These are phyloP conservation scores for Luffa aegyptiaca DNA, from an alignment of 306 rosid species.

Conservation along the genomic window DNA sequence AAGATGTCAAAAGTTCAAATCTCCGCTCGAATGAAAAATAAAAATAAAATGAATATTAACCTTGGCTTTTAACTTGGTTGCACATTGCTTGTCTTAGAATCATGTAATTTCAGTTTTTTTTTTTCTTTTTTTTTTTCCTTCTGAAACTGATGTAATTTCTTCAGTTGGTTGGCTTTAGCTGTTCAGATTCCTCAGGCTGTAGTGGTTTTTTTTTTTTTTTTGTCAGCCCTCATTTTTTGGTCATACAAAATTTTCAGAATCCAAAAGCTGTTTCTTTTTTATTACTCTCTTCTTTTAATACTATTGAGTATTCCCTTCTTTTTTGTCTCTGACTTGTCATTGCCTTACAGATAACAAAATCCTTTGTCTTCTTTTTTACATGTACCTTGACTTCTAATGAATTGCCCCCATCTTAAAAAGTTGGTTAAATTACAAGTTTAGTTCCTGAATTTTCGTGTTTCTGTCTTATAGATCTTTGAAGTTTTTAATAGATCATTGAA, in stretches of 20 bases:
- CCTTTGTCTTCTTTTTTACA: neutral
- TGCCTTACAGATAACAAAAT: neutral
- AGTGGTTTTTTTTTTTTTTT: neutral
- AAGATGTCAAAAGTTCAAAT: too few relatives aligned
- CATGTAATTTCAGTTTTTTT: neutral
- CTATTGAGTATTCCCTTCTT: neutral
- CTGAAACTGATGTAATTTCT: too few relatives aligned
- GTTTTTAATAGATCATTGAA: too few relatives aligned
- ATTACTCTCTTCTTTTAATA: neutral
- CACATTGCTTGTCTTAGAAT: neutral
- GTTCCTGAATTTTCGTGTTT: too few relatives aligned
- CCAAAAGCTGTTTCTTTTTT: neutral
- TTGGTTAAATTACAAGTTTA: too few relatives aligned
- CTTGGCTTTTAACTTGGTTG: neutral
- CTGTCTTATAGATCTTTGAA: too few relatives aligned
- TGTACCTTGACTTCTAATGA: too few relatives aligned
- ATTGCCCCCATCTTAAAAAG: too few relatives aligned
- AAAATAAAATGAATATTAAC: neutral
- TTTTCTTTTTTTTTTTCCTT: too few relatives aligned
- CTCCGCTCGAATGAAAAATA: too few relatives aligned
- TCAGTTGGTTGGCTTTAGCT: neutral
- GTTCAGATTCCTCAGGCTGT: neutral
- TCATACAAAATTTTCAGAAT: neutral
- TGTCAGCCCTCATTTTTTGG: neutral
- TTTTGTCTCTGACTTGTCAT: neutral